These are phyloP conservation scores for Venustampulla echinocandica DNA, from an alignment of 495 filamentous ascomycete species.

Conservation along the genomic window DNA sequence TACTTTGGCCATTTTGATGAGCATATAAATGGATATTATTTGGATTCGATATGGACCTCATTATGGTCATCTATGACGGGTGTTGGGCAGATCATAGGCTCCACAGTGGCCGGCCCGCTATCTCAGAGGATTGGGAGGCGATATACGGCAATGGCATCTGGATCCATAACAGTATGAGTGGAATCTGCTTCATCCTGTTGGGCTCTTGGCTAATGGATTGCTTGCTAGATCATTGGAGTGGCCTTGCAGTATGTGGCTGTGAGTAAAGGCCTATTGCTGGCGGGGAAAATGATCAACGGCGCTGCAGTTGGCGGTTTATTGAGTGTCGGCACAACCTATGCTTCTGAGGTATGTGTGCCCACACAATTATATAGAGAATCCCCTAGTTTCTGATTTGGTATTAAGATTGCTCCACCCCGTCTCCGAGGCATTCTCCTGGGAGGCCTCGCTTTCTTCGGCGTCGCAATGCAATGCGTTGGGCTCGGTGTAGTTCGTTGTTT, in stretches of 20 bases:
- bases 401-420: constrained; percentile 16
- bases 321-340: constrained; percentile 25
- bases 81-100: constrained; percentile 22
- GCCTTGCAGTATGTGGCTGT: constrained; percentile 16
- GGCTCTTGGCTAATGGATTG: background rate
- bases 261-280: constrained; percentile 20
- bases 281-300: constrained; percentile 26
- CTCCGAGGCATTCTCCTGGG: constrained; percentile 18
- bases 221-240: constrained; percentile 7
- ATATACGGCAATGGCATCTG: constrained; percentile 13
- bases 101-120: constrained; percentile 19
- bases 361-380: background rate
- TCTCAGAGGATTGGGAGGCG: constrained; percentile 23
- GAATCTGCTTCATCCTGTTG: background rate
- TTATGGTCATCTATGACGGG: constrained; percentile 25
- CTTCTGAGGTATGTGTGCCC: constrained; percentile 22
- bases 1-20: constrained; percentile 22
- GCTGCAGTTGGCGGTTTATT: constrained; percentile 20
- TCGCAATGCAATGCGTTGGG: constrained; percentile 23
- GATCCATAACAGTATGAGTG: constrained; percentile 7
- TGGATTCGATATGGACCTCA: constrained; percentile 26
- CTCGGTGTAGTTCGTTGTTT: constrained; percentile 25
- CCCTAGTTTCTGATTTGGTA: background rate
- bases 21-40: constrained; percentile 9
- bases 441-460: constrained; percentile 19